These are phyloP conservation scores for Ascochyta clinopodiicola DNA, from an alignment of 2,329 filamentous ascomycete species.

Conservation along the genomic window DNA sequence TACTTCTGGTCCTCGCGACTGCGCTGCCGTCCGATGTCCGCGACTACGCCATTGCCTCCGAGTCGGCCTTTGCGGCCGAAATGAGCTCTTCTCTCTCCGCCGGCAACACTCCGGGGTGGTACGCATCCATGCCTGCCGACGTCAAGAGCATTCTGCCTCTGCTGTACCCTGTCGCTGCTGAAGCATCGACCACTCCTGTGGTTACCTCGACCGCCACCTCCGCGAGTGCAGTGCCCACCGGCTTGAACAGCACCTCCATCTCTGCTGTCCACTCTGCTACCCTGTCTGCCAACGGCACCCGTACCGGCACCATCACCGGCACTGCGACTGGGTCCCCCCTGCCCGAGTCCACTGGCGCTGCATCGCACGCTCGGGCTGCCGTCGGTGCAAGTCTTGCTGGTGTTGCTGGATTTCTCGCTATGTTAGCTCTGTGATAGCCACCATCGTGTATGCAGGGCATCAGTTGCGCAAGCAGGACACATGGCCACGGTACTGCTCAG, in stretches of 20 bases:
- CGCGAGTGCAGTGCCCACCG: constrained; percentile 25
- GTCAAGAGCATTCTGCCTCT: constrained; percentile 53
- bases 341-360: constrained; percentile 34
- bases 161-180: constrained; percentile 37
- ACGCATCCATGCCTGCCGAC: constrained; percentile 52
- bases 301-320: constrained; percentile 15
- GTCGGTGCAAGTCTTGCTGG: constrained; percentile 51
- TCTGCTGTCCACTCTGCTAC: constrained; percentile 33
- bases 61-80: constrained; percentile 49
- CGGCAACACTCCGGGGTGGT: constrained; percentile 54
- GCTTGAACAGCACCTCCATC: constrained; percentile 28
- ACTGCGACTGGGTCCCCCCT: constrained; percentile 21
- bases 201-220: constrained; percentile 25
- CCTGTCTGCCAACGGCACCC: constrained; percentile 22
- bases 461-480: neutral
- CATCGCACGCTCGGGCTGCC: constrained; percentile 47
- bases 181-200: constrained; percentile 28
- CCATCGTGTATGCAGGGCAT: neutral
- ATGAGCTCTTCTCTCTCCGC: constrained; percentile 54
- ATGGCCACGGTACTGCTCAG: constrained; percentile 5
- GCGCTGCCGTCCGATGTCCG: constrained; percentile 53
- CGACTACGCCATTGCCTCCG: constrained; percentile 51
- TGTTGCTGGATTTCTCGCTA: constrained; percentile 50
- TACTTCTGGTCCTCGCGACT: constrained; percentile 53
- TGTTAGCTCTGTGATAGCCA: constrained; percentile 51